Evolutionary conservation across 441 rosid species (phyloP), one percentile per base, ranked within the genome.

Genomic region (Gossypium davidsonii): DNA sequence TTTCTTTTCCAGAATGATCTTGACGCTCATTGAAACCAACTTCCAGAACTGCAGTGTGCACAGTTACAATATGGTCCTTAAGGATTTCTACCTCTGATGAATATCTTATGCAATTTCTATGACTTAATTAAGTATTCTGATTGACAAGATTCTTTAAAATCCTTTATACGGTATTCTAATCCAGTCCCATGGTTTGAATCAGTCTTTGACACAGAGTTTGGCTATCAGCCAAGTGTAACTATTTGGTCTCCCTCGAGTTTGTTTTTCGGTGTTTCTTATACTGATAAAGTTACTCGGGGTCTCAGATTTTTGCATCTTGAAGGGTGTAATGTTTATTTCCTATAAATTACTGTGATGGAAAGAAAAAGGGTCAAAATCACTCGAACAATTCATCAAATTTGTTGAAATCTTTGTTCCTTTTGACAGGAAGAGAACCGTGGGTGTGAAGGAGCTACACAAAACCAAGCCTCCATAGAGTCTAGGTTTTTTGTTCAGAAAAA

Each of bases 351-450:
- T 15, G 21, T 5, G 34, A 48, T 1, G 21, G 25, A 6, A 21
- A 34, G 42, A 34, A 2, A 57, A 44, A 42, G 25, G 34, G 37
- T 2, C 23, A 9, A n/a, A 51, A 55, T 67, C 37, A 31, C 57
- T 58, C 53, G 2, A 52, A 28, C 39, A 20, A 34, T 7, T 6
- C 28, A 58, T 62, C 9, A 74, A 42, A 1, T 44, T 65, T 77
- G 3, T 66, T 73, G 67, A 77, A 15, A 20, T 76, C 34, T 78
- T 80, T 6, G 60, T 3, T 59, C 21, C 67, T 53, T 78, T 12
- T 71, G 75, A 78, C 72, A 90, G 97, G 96, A 80, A 70, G 84
- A 75, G 17, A 73, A 71, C 58, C 59, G 58, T 14, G 58, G 37
- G 46, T 48, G 25, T 31, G 83, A 81, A 67, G 81, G 15, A 74